Evolutionary conservation across 345 rosid species (phyloP).

Genomic region (Balakata baccata): DNA sequence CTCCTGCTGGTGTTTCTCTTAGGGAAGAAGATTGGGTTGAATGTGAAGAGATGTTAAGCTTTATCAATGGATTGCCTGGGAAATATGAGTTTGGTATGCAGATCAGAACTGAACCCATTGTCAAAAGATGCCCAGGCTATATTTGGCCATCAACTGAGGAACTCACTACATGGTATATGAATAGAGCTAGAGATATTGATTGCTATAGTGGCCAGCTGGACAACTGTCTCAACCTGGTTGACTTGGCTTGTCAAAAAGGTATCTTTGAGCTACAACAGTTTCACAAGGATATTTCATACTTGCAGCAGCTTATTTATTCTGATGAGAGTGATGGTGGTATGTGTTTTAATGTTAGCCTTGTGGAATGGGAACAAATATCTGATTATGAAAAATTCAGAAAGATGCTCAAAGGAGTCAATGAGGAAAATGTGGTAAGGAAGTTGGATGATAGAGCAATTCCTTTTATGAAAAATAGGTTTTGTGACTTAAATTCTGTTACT

Average conservation of each 20-base stretch:
- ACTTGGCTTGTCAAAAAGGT: constrained; percentile 71
- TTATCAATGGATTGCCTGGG: constrained; percentile 53
- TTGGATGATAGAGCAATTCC: constrained; percentile 70
- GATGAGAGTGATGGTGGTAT: constrained; percentile 49
- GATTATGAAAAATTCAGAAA: constrained; percentile 77
- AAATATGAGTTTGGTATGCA: constrained; percentile 41
- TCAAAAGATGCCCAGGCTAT: constrained; percentile 50
- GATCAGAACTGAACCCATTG: constrained; percentile 72
- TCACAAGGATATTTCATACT: constrained; percentile 65
- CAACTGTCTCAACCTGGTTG: constrained; percentile 72
- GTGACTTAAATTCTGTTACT: constrained; percentile 16
- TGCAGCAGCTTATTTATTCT: constrained; percentile 70
- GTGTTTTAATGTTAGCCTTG: constrained; percentile 57
- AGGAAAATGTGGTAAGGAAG: constrained; percentile 56
- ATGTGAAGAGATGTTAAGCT: constrained; percentile 68
- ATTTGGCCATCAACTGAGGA: constrained; percentile 74
- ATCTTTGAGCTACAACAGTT: constrained; percentile 63
- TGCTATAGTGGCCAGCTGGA: constrained; percentile 84
- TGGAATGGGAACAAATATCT: constrained; percentile 72
- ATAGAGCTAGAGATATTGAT: constrained; percentile 85
- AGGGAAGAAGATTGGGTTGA: constrained; percentile 99
- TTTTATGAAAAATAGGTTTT: constrained; percentile 56
- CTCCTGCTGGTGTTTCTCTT: constrained; percentile 56
- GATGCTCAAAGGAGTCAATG: constrained; percentile 68
- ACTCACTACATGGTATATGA: constrained; percentile 72